phyloP scores from a whole-genome alignment of 1,284 basidiomycete genomes.

The Pterula multifida region DNA sequence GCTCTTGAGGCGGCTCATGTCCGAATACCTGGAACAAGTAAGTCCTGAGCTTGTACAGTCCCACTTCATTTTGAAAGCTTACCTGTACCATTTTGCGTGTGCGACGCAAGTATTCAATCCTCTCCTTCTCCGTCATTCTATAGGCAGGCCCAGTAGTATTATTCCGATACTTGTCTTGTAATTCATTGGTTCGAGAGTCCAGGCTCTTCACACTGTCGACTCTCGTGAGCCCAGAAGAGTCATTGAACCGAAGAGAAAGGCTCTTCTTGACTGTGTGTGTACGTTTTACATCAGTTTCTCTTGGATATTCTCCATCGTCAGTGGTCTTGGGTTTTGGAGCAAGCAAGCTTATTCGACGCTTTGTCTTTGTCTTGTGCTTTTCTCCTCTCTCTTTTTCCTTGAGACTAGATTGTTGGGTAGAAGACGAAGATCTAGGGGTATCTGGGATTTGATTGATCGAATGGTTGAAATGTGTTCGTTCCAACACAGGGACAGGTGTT shows the following conservation, averaged over 20 bases:
- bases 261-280: not conserved
- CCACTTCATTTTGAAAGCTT: no score
- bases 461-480: not conserved
- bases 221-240: not conserved
- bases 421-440: no score
- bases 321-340: not conserved
- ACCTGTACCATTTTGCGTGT: constrained; percentile 39
- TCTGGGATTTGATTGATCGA: not conserved
- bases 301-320: not conserved
- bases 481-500: not conserved
- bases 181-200: not conserved
- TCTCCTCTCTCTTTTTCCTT: not conserved
- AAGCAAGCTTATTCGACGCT: not conserved
- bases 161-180: not conserved
- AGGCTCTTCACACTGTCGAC: not conserved
- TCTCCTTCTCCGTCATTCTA: constrained; percentile 1
- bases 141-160: not conserved
- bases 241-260: not conserved
- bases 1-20: constrained; percentile 23
- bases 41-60: not conserved
- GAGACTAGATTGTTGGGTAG: not conserved
- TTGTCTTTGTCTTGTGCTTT: not conserved
- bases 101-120: constrained; percentile 24
- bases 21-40: constrained; percentile 28
- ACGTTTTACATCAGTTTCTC: not conserved